phyloP scores from a whole-genome alignment of 2,329 filamentous ascomycete species.

The Clathrospora elynae region DNA sequence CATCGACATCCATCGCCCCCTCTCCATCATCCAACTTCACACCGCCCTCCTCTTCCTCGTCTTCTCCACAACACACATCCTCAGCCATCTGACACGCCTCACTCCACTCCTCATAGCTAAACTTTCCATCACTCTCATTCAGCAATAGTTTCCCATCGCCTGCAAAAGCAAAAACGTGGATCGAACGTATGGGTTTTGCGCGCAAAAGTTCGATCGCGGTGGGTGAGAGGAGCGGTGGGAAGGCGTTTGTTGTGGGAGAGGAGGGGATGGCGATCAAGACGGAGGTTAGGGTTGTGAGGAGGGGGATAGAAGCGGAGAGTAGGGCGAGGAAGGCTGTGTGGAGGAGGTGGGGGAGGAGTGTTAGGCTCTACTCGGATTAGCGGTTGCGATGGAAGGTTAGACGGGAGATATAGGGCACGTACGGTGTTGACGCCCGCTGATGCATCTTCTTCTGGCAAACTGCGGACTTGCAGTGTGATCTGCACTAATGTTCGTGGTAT shows the following conservation, averaged over 20 bases:
- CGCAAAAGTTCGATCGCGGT: slow-evolving; percentile 64
- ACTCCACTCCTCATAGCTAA: slow-evolving; percentile 77
- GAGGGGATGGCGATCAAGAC: slow-evolving; percentile 79
- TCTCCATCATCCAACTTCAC: slow-evolving; percentile 36
- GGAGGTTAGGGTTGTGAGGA: slow-evolving; percentile 78
- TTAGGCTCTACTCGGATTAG: slow-evolving; percentile 65
- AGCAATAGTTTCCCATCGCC: slow-evolving; percentile 70
- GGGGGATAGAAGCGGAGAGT: slow-evolving; percentile 79
- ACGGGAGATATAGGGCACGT: slow-evolving; percentile 38
- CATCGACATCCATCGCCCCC: slow-evolving; percentile 49
- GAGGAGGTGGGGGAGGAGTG: slow-evolving; percentile 78
- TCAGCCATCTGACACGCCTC: slow-evolving; percentile 68
- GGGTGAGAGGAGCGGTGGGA: slow-evolving; percentile 56
- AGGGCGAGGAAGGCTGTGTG: slow-evolving; percentile 84
- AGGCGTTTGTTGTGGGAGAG: slow-evolving; percentile 66
- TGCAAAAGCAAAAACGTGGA: slow-evolving; percentile 84
- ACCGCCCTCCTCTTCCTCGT: slow-evolving; percentile 47
- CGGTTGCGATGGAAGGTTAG: slow-evolving; percentile 10
- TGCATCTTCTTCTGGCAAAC: slow-evolving; percentile 69
- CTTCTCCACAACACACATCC: slow-evolving; percentile 64
- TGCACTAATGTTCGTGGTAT: slow-evolving; percentile 81
- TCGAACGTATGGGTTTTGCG: slow-evolving; percentile 75
- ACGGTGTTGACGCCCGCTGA: slow-evolving; percentile 66
- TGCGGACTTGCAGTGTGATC: slow-evolving; percentile 76
- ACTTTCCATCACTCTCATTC: slow-evolving; percentile 80